A percentile compares a stretch with the other conserved stretches of the same genome.
Conservation (phyloP, 495 filamentous ascomycete genomes). For the Aspergillus indologenus region DNA sequence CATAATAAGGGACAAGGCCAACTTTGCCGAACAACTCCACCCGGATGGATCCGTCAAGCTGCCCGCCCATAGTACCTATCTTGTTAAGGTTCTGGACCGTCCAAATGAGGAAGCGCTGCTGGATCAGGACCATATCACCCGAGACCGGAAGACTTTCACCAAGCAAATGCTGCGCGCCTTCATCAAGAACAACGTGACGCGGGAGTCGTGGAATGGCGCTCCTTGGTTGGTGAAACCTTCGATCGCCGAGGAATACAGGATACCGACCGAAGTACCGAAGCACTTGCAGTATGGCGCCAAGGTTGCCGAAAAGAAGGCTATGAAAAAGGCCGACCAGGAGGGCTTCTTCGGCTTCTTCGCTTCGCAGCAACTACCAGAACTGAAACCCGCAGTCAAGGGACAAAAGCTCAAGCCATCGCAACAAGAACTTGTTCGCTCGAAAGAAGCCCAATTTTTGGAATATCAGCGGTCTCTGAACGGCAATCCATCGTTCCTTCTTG, state of each 20-base stretch:
- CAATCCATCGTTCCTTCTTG: slow-evolving; percentile 44
- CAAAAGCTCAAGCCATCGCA: slow-evolving; percentile 60
- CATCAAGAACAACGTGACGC: slow-evolving; percentile 87
- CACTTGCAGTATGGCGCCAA: slow-evolving; percentile 79
- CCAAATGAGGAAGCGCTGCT: slow-evolving; percentile 72
- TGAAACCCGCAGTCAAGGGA: slow-evolving; percentile 78
- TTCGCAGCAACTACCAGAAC: slow-evolving; percentile 63
- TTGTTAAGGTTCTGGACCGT: slow-evolving; percentile 68
- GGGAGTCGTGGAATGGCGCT: slow-evolving; percentile 90
- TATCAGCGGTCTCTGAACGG: slow-evolving; percentile 52
- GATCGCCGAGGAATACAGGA: slow-evolving; percentile 78
- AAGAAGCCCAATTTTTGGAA: slow-evolving; percentile 49
- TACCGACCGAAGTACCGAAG: slow-evolving; percentile 77
- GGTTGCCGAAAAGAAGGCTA: slow-evolving; percentile 71
- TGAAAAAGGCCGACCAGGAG: slow-evolving; percentile 63
- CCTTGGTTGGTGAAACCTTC: slow-evolving; percentile 92
- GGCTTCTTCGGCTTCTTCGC: slow-evolving; percentile 52
- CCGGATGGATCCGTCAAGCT: slow-evolving; percentile 64
- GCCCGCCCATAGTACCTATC: slow-evolving; percentile 71
- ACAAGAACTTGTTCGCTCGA: slow-evolving; percentile 44
- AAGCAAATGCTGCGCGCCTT: slow-evolving; percentile 92
- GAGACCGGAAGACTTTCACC: slow-evolving; percentile 90
- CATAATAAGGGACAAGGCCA: slow-evolving; percentile 81
- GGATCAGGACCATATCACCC: slow-evolving; percentile 76
- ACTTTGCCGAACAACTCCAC: slow-evolving; percentile 59